phyloP scores from a whole-genome alignment of 2,329 filamentous ascomycete genomes.

The Emmonsia crescens region DNA sequence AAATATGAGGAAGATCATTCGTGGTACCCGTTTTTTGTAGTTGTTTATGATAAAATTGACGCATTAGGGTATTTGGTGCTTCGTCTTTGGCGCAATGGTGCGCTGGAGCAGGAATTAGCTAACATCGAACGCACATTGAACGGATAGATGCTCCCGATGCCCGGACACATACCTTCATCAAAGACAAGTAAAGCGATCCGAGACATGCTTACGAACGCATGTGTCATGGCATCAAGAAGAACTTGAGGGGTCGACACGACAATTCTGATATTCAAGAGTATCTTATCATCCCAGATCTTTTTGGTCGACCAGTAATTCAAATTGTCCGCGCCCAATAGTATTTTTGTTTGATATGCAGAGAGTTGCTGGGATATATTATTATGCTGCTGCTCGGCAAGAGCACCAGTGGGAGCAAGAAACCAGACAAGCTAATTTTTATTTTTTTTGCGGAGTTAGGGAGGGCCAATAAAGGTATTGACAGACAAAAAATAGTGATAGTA shows the following conservation, averaged over 20 bases:
- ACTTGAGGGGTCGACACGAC: slow-evolving; percentile 70
- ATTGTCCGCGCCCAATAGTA: slow-evolving; percentile 57
- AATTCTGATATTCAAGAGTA: slow-evolving; percentile 55
- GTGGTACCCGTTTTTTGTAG: slow-evolving; percentile 25
- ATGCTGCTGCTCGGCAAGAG: slow-evolving; percentile 57
- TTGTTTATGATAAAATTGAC: slow-evolving; percentile 52
- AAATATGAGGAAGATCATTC: slow-evolving; percentile 48
- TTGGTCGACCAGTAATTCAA: slow-evolving; percentile 63
- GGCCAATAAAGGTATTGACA: background rate
- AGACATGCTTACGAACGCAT: slow-evolving; percentile 60
- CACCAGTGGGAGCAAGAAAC: slow-evolving; percentile 62
- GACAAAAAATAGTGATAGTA: slow-evolving; percentile 12
- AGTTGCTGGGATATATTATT: slow-evolving; percentile 51
- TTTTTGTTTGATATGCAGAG: slow-evolving; percentile 44
- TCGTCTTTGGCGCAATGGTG: slow-evolving; percentile 61
- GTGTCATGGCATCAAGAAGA: slow-evolving; percentile 59
- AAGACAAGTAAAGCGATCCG: slow-evolving; percentile 61
- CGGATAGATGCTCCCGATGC: background rate
- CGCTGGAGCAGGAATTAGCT: slow-evolving; percentile 39
- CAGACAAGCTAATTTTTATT: slow-evolving; percentile 42
- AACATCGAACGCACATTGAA: background rate
- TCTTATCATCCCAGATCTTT: slow-evolving; percentile 54
- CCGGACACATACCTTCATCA: slow-evolving; percentile 56
- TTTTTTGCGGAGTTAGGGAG: background rate
- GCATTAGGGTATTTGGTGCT: slow-evolving; percentile 62